Conservation (phyloP, 2,329 filamentous ascomycete species). For the Madurella mycetomatis region DNA sequence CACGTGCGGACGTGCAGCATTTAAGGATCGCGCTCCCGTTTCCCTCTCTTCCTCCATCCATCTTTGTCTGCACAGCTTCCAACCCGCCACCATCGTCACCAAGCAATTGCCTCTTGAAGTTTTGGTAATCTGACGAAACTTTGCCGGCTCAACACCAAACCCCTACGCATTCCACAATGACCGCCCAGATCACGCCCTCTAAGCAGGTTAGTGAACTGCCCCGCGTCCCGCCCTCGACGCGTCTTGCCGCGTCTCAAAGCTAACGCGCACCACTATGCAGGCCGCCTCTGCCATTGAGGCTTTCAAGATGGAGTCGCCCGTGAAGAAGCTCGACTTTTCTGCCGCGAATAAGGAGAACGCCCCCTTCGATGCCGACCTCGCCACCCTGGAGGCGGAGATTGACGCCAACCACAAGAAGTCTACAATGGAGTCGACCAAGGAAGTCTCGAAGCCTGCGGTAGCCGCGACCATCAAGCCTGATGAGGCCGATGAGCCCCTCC, state of each 20-base stretch:
- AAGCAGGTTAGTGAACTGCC: constrained; percentile 49
- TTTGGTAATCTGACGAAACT: constrained; percentile 8
- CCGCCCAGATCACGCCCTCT: constrained; percentile 62
- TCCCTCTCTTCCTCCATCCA: constrained; percentile 9
- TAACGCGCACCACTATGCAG: constrained; percentile 47
- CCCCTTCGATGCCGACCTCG: constrained; percentile 47
- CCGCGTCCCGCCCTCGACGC: constrained; percentile 28
- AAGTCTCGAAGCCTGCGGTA: constrained; percentile 38
- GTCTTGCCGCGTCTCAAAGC: constrained; percentile 23
- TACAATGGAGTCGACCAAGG: constrained; percentile 42
- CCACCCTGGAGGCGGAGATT: constrained; percentile 50
- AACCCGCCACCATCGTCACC: constrained; percentile 7
- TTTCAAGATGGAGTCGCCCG: constrained; percentile 87
- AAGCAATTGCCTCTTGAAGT: constrained; percentile 15
- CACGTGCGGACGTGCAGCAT: constrained; percentile 23
- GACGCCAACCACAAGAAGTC: constrained; percentile 58
- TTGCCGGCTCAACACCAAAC: constrained; percentile 1
- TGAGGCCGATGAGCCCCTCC: constrained; percentile 81
- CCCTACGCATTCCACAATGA: constrained; percentile 51
- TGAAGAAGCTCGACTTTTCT: constrained; percentile 83
- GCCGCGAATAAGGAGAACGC: constrained; percentile 77
- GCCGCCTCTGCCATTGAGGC: constrained; percentile 80
- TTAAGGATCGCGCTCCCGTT: constrained; percentile 25
- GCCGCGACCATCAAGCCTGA: constrained; percentile 57
- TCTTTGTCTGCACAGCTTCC: constrained; percentile 21